These are phyloP conservation scores for Boletus bicolor DNA, from an alignment of 768 basidiomycete genomes.

Conservation along the genomic window DNA sequence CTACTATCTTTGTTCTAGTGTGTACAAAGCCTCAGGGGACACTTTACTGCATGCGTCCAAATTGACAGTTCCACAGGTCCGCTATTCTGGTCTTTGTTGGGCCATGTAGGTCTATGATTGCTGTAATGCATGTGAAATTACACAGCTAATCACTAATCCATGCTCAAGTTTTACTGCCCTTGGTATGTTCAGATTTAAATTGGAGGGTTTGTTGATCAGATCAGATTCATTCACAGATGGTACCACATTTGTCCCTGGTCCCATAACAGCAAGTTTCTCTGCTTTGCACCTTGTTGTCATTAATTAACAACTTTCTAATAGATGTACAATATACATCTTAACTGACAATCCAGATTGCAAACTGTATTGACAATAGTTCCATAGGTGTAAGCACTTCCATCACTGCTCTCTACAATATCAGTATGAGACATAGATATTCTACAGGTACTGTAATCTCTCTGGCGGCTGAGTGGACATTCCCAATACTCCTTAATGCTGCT, in stretches of 20 bases:
- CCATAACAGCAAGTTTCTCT: not conserved
- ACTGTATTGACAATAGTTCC: not conserved
- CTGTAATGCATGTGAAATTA: not conserved
- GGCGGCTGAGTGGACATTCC: not conserved
- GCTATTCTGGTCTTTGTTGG: conserved; percentile 2
- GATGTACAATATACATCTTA: not conserved
- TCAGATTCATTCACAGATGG: not conserved
- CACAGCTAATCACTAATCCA: not conserved
- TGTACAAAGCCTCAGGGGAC: not conserved
- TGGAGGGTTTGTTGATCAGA: not conserved
- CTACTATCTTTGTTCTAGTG: conserved; percentile 8
- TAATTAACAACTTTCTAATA: not conserved
- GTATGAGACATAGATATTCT: not conserved
- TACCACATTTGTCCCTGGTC: not conserved
- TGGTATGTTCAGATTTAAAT: not conserved
- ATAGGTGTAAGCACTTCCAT: not conserved
- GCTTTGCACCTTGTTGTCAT: not conserved
- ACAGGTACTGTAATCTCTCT: not conserved
- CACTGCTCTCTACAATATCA: no score
- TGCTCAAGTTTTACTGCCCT: not conserved
- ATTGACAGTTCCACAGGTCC: not conserved
- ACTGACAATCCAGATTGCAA: not conserved
- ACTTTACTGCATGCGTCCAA: no score
- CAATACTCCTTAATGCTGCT: not conserved
- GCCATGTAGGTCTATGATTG: not conserved